A percentile compares a stretch with the other conserved stretches of the same genome.
These are phyloP conservation scores for Penicillium coprophilum DNA, from an alignment of 495 filamentous ascomycete species.

Conservation along the genomic window DNA sequence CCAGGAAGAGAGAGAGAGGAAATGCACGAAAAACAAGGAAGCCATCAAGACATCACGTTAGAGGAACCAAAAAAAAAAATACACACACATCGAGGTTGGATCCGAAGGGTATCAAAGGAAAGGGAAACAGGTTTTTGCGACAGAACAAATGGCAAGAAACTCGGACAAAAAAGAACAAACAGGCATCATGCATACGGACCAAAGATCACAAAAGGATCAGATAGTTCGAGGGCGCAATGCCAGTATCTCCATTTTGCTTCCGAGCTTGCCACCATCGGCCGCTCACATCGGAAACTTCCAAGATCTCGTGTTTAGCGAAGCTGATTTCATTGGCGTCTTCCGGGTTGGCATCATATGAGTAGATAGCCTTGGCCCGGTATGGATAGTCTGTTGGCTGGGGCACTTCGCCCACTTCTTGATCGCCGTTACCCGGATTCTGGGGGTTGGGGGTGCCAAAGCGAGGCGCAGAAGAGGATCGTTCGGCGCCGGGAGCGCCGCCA, in stretches of 20 bases:
- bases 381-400: constrained; percentile 88
- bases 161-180: constrained; percentile 23
- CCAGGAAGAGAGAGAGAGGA: constrained; percentile 20
- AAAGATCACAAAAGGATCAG: constrained; percentile 82
- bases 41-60: constrained; percentile 51
- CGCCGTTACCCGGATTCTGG: constrained; percentile 15
- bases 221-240: constrained; percentile 97
- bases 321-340: constrained; percentile 98
- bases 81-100: constrained; percentile 42
- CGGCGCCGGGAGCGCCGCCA: constrained; percentile 59
- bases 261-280: constrained; percentile 98
- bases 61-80: constrained; percentile 34
- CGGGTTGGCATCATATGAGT: constrained; percentile 96
- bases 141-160: constrained; percentile 30
- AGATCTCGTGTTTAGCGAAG: constrained; percentile 92
- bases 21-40: constrained; percentile 24
- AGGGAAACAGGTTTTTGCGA: constrained; percentile 34
- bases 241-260: constrained; percentile 92
- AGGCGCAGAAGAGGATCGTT: constrained; percentile 57
- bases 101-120: constrained; percentile 51
- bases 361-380: constrained; percentile 96
- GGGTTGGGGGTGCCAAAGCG: constrained; percentile 50
- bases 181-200: constrained; percentile 20
- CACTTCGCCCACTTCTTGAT: constrained; percentile 57
- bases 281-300: constrained; percentile 96